A percentile compares a stretch with the other conserved stretches of the same genome.
These are phyloP conservation scores for Artemisia tridentata DNA, from an alignment of 129 eudicot genomes.

Conservation along the genomic window DNA sequence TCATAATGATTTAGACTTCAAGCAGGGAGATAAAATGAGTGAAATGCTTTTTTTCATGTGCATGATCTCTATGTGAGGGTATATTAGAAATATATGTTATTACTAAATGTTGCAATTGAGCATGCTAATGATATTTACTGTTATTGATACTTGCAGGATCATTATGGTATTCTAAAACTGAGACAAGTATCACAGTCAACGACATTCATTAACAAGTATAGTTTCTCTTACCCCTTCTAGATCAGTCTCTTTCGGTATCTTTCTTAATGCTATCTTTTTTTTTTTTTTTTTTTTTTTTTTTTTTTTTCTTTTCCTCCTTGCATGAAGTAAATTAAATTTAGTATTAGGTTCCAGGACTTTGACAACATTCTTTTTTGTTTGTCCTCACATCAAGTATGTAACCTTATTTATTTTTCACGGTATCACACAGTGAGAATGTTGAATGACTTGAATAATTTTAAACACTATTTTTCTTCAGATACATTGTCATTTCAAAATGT, in stretches of 20 bases:
- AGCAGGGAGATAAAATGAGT: background rate
- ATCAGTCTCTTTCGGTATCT: background rate
- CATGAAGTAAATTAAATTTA: background rate
- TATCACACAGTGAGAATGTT: background rate
- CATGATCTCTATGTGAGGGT: background rate
- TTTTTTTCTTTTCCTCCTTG: background rate
- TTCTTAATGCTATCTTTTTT: background rate
- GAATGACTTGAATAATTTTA: background rate
- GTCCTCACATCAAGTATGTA: background rate
- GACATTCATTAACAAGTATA: slow-evolving; percentile 66
- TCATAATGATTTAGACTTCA: too few relatives aligned
- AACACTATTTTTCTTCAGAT: background rate
- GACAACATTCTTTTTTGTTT: too few relatives aligned
- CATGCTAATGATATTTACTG: background rate
- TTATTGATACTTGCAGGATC: slow-evolving; percentile 52
- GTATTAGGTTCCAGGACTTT: background rate
- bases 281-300: background rate
- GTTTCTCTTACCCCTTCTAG: background rate
- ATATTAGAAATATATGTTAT: background rate
- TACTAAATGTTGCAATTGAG: background rate
- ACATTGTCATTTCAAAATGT: background rate
- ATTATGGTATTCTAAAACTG: slow-evolving; percentile 72
- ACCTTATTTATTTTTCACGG: background rate
- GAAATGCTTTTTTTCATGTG: background rate
- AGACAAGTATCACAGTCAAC: slow-evolving; percentile 68